These are phyloP conservation scores for Pseudotsuga menziesii DNA, from an alignment of 75 land plant genomes.

Conservation along the genomic window DNA sequence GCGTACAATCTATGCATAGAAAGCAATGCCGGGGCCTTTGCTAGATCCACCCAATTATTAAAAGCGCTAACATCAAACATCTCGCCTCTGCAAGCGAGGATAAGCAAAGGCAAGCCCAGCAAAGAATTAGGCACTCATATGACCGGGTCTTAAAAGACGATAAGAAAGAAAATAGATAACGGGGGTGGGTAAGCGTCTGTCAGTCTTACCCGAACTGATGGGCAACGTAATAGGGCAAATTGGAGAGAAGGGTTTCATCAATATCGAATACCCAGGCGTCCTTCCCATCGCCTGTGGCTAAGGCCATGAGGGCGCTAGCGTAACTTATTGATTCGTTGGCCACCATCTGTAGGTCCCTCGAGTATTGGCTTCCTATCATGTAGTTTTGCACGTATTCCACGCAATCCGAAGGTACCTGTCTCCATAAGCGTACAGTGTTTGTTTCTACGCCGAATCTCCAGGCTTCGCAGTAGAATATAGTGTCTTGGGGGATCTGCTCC, in stretches of 20 bases:
- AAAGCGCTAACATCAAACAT: conserved; percentile 35
- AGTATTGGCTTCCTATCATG: conserved; percentile 47
- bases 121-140: not conserved
- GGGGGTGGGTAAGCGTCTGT: too few relatives aligned
- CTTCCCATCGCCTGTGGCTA: conserved; percentile 28
- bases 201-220: conserved; percentile 43
- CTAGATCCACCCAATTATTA: conserved; percentile 52
- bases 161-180: not conserved
- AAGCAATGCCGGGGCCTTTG: conserved; percentile 52
- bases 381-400: conserved; percentile 38
- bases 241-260: conserved; percentile 83
- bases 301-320: conserved; percentile 15
- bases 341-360: conserved; percentile 39
- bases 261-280: conserved; percentile 84
- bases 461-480: not conserved
- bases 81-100: conserved; percentile 30
- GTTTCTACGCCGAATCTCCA: conserved; percentile 51
- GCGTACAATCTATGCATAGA: conserved; percentile 47
- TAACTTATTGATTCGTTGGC: conserved; percentile 27
- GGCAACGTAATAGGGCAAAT: conserved; percentile 52
- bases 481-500: not conserved
- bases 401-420: conserved; percentile 43
- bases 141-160: not conserved
- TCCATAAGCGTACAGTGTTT: conserved; percentile 46
- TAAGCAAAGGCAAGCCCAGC: not conserved